Evolutionary conservation across 2,329 filamentous ascomycete species (phyloP).

Genomic region (Huntiella bhutanensis): DNA sequence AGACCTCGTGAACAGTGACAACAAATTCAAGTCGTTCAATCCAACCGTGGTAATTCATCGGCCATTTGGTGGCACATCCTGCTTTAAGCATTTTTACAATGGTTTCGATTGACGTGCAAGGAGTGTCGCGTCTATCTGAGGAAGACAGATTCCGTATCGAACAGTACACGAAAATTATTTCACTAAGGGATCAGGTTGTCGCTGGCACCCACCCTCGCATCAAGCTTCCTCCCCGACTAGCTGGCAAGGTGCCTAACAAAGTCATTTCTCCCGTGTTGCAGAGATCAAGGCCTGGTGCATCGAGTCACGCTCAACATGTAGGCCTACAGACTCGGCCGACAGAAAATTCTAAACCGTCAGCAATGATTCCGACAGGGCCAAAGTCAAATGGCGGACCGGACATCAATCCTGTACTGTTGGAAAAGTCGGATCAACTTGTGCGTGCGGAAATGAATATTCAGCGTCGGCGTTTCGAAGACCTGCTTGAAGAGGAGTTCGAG

Average conservation of each 20-base stretch:
- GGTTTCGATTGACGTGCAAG: not conserved
- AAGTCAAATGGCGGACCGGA: constrained; percentile 19
- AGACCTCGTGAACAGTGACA: too few relatives aligned
- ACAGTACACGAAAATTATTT: constrained; percentile 62
- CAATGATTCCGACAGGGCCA: not conserved
- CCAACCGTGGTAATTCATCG: too few relatives aligned
- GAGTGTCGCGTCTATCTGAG: constrained; percentile 3
- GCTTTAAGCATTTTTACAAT: not conserved
- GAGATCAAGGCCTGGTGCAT: not conserved
- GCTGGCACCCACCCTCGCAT: constrained; percentile 53
- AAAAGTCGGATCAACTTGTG: constrained; percentile 70
- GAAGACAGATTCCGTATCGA: constrained; percentile 8
- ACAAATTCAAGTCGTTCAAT: too few relatives aligned
- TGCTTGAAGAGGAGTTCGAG: constrained; percentile 59
- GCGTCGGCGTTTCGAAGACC: constrained; percentile 62
- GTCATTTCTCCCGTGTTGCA: constrained; percentile 12
- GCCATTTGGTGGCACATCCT: too few relatives aligned
- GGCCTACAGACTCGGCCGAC: too few relatives aligned
- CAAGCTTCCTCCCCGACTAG: constrained; percentile 30
- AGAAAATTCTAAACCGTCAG: not conserved
- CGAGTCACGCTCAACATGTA: too few relatives aligned
- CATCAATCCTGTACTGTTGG: constrained; percentile 66
- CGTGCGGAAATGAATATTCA: constrained; percentile 65
- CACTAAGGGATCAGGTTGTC: constrained; percentile 62
- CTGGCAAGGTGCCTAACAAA: constrained; percentile 11